Percentiles rank a stretch among this genome's conserved stretches.
These are phyloP conservation scores for Symbiodinium natans DNA, from an alignment of 73 alveolate genomes.

Conservation along the genomic window DNA sequence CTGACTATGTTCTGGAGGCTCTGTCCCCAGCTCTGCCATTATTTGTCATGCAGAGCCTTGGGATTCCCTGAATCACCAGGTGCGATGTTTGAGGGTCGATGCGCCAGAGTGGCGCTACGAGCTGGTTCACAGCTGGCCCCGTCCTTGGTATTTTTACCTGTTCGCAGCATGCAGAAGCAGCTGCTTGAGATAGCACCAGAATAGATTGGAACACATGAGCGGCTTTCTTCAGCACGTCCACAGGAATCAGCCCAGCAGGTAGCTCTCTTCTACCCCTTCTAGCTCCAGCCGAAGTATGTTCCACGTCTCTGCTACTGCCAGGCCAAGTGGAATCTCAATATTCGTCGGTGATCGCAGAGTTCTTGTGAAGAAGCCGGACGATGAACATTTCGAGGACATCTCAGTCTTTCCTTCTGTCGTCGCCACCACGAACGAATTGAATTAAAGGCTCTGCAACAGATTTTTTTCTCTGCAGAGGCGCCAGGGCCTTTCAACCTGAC, in stretches of 20 bases:
- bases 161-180: background rate
- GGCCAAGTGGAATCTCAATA: constrained; percentile 89
- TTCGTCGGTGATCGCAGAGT: constrained; percentile 65
- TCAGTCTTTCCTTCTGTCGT: background rate
- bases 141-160: background rate
- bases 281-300: too few relatives aligned
- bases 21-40: too few relatives aligned
- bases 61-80: too few relatives aligned
- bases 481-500: constrained; percentile 82
- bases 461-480: background rate
- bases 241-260: too few relatives aligned
- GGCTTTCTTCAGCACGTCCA: too few relatives aligned
- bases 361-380: constrained; percentile 83
- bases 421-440: background rate
- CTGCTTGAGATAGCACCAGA: too few relatives aligned
- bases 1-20: constrained; percentile 51
- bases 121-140: constrained; percentile 84
- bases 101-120: constrained; percentile 93
- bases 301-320: too few relatives aligned
- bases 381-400: constrained; percentile 62
- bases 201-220: too few relatives aligned
- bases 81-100: constrained; percentile 69
- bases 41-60: too few relatives aligned
- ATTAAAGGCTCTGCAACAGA: background rate
- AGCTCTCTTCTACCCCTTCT: too few relatives aligned